Conservation (phyloP, 768 basidiomycete species). For the Lactifluus pinguis region DNA sequence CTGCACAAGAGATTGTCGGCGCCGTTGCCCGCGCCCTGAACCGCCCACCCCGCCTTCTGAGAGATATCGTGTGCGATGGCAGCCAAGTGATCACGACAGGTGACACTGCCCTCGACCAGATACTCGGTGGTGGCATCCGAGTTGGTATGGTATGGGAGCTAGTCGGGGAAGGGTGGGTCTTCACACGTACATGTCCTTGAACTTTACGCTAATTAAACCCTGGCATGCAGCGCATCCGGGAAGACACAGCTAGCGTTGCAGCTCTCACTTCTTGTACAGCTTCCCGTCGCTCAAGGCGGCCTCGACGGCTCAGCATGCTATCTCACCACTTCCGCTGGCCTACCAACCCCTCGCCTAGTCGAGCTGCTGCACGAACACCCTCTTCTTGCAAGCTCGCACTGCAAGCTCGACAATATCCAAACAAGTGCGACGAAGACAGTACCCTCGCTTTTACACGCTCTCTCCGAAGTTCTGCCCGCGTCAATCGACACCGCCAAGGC, state of each 20-base stretch:
- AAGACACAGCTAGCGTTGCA: constrained; percentile 92
- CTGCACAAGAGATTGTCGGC: constrained; percentile 44
- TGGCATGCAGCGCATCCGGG: constrained; percentile 65
- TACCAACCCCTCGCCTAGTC: constrained; percentile 59
- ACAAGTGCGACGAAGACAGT: constrained; percentile 51
- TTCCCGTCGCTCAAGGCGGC: constrained; percentile 33
- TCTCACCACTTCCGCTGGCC: constrained; percentile 59
- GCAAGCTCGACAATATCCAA: constrained; percentile 49
- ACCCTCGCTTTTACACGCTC: constrained; percentile 43
- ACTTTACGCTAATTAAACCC: neutral
- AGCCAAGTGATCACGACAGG: constrained; percentile 62
- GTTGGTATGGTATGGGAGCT: constrained; percentile 83
- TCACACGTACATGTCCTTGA: neutral
- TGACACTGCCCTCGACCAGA: constrained; percentile 54
- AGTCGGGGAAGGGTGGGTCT: constrained; percentile 73
- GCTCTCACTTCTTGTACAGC: constrained; percentile 69
- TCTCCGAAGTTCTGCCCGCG: constrained; percentile 45
- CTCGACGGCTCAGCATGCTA: constrained; percentile 48
- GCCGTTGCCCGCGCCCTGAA: constrained; percentile 37
- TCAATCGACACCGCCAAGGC: constrained; percentile 34
- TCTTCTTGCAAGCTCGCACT: constrained; percentile 25
- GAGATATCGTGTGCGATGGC: constrained; percentile 29
- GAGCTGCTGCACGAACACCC: constrained; percentile 42
- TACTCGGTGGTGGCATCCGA: constrained; percentile 71
- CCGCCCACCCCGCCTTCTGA: constrained; percentile 34